Percentiles rank a stretch among this genome's conserved stretches.
Evolutionary conservation across 2,329 filamentous ascomycete species (phyloP).

Genomic region (Sclerotinia subarctica): DNA sequence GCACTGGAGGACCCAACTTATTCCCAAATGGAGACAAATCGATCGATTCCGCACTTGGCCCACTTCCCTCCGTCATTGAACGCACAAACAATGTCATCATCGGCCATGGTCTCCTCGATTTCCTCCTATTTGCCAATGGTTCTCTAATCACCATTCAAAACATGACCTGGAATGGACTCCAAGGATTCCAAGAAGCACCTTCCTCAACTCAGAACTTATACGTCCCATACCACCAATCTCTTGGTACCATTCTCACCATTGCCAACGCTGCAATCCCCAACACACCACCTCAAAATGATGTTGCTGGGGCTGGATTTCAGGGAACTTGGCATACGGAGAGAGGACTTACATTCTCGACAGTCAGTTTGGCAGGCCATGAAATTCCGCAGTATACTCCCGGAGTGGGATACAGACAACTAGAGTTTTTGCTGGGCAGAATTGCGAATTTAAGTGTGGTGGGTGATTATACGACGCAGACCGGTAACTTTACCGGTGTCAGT

Average conservation of each 20-base stretch:
- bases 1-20: constrained; percentile 46
- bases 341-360: constrained; percentile 57
- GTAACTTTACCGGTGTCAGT: constrained; percentile 30
- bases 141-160: constrained; percentile 65
- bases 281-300: constrained; percentile 28
- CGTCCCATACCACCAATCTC: constrained; percentile 45
- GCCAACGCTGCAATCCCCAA: constrained; percentile 26
- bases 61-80: constrained; percentile 59
- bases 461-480: constrained; percentile 34
- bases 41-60: constrained; percentile 47
- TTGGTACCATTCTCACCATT: constrained; percentile 47
- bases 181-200: constrained; percentile 54
- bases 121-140: constrained; percentile 60
- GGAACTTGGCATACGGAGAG: constrained; percentile 60
- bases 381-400: constrained; percentile 54
- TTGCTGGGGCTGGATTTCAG: constrained; percentile 35
- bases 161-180: constrained; percentile 65
- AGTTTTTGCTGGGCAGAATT: constrained; percentile 60
- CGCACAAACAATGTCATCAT: constrained; percentile 58
- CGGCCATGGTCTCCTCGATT: constrained; percentile 60
- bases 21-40: constrained; percentile 47
- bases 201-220: constrained; percentile 30
- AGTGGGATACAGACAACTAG: constrained; percentile 56
- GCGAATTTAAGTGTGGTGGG: constrained; percentile 42
- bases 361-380: constrained; percentile 54